A percentile compares a stretch with the other conserved stretches of the same genome.
phyloP scores from a whole-genome alignment of 768 basidiomycete species.

The Cystofilobasidium capitatum region DNA sequence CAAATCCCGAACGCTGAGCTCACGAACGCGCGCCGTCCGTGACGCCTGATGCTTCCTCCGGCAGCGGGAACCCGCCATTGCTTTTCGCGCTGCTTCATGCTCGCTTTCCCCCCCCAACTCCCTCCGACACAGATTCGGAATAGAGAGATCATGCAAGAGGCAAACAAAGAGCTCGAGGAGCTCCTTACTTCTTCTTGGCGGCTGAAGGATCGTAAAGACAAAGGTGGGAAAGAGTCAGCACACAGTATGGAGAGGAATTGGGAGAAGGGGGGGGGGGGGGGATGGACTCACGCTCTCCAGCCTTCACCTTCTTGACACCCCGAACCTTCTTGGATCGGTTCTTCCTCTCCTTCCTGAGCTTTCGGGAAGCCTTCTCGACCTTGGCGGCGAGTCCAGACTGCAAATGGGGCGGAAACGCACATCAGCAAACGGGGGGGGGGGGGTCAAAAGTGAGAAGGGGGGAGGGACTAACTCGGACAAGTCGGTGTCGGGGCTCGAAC shows the following conservation, averaged over 20 bases:
- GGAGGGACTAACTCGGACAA: constrained; percentile 70
- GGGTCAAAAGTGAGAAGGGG: not conserved
- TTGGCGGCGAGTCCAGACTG: constrained; percentile 51
- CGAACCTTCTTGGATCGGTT: constrained; percentile 99
- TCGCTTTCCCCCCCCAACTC: too few species aligned
- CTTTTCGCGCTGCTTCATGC: too few species aligned
- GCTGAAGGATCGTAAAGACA: not conserved
- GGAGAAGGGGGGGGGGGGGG: not conserved
- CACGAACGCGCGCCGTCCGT: too few species aligned
- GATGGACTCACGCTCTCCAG: constrained; percentile 38
- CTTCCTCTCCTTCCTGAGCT: constrained; percentile 98
- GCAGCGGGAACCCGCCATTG: too few species aligned
- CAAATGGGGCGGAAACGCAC: not conserved
- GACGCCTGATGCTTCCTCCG: too few species aligned
- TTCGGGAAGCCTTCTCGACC: constrained; percentile 83
- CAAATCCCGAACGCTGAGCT: too few species aligned
- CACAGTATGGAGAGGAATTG: not conserved
- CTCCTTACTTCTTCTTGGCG: constrained; percentile 26
- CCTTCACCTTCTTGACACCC: constrained; percentile 92
- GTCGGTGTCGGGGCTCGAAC: constrained; percentile 92
- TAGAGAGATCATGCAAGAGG: not conserved
- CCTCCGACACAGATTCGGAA: not conserved
- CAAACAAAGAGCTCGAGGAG: not conserved
- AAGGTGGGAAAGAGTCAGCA: not conserved
- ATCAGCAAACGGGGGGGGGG: not conserved